Base-by-base conservation (phyloP, 2,329 filamentous ascomycete species). In the Geosmithia flava region DNA sequence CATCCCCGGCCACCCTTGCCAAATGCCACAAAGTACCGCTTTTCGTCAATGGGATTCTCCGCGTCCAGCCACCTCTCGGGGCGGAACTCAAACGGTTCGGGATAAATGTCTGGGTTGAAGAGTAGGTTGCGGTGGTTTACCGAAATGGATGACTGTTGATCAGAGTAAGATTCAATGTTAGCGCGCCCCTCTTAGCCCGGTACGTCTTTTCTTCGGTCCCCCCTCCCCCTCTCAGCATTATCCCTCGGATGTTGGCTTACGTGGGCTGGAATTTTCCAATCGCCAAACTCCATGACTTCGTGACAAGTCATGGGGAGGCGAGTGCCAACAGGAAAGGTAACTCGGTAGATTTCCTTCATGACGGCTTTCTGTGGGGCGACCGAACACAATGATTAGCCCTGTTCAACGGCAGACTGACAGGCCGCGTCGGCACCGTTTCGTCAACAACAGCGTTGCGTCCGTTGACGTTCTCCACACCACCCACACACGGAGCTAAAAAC, bases 31-130 rank as follows among this genome's bases (percentile, higher is more conserved):
- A 20, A 44, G 20, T 44, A 27, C 17, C 42, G 42, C 20, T 44
- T 44, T 19, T 44, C 42, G 42, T 44, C 20, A 15, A 44, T 44
- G 11, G 42, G 42, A 20, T 20, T 20, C 3, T 42, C 17, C 13
- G 48, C 44, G 7, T 48, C 45, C 7, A 55, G 49, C 54, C 54
- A 56, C 1, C 53, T 52, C 40, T 54, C 54, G 0, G 54, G 54
- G 0, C 47, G 49, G 15, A 56, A 56, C 11, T 37, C 47, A 29
- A 49, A 50, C 3, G 54, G 53, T 2, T 55, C 47, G 0, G 49
- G 47, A 10, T 50, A 52, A 19, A 49, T 44, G 0, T 53, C 49
- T n/a, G 44, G 23, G 20, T 44, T 44, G 42, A 44, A 44, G 42
- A 44, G 42, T 8, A 44, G 42, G 20, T 44, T 44, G 42, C 42